Percentiles rank a stretch among this genome's conserved stretches.
Conservation (phyloP, 352 stramenopile genomes). For the Globisporangium polare region DNA sequence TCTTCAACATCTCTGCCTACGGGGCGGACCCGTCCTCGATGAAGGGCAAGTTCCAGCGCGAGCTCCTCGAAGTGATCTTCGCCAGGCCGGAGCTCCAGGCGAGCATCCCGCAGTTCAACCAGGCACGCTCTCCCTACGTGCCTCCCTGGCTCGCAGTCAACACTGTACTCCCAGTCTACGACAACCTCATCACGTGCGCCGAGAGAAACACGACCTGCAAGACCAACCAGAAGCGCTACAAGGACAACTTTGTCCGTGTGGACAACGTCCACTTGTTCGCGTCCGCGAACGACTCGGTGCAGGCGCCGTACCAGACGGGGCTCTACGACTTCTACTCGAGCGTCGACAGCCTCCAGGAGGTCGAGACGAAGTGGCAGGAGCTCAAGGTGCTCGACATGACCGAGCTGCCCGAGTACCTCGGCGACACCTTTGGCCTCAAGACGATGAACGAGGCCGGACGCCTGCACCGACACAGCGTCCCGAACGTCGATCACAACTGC, state of each 20-base stretch:
- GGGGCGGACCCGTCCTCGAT: neutral
- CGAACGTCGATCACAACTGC: constrained; percentile 23
- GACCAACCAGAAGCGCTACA: constrained; percentile 17
- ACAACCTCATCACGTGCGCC: constrained; percentile 15
- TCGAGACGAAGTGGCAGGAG: constrained; percentile 10
- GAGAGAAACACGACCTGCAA: constrained; percentile 2
- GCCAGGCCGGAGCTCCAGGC: constrained; percentile 9
- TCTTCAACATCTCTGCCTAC: constrained; percentile 17
- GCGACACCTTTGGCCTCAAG: constrained; percentile 23
- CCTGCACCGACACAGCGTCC: constrained; percentile 14
- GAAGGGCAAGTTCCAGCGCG: constrained; percentile 17
- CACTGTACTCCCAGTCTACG: constrained; percentile 11
- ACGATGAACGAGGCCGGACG: constrained; percentile 15
- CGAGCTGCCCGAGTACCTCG: constrained; percentile 19
- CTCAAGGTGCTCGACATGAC: constrained; percentile 21
- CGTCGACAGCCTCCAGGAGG: neutral
- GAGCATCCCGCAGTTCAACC: constrained; percentile 17
- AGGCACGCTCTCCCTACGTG: constrained; percentile 16
- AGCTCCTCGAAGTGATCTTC: constrained; percentile 12
- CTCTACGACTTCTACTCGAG: constrained; percentile 15
- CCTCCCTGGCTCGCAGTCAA: constrained; percentile 14
- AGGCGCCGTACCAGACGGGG: constrained; percentile 16
- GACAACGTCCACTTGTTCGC: constrained; percentile 16
- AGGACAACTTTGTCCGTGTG: constrained; percentile 23
- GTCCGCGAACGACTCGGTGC: constrained; percentile 15